Evolutionary conservation across 495 filamentous ascomycete species (phyloP), one percentile per base, ranked within the genome.

Genomic region (Trichoderma orchidacearum): DNA sequence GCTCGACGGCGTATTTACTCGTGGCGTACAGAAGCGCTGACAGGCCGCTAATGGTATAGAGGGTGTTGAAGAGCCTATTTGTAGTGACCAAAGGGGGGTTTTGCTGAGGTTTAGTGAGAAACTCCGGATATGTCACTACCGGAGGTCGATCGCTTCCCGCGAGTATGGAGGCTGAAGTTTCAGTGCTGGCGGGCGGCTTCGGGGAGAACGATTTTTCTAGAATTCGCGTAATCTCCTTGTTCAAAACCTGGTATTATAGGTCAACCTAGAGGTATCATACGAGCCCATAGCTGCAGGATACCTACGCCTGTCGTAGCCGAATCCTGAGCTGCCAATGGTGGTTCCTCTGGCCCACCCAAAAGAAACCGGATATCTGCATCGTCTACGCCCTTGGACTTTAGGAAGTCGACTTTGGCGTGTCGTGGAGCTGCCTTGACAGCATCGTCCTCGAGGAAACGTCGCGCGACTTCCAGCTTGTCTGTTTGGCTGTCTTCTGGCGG

Each of bases 91-190:
- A 73, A 0, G 93, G 90, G 11, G 77, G 71, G 13, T 77, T 72
- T 3, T 68, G 69, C 1, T 67, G 60, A 7, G 89, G 82, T 30
- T 86, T 87, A 21, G 76, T 75, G 61, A 97, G 83, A 71, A 95
- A 96, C 69, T 98, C 93, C 51, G 93, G 93, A 71, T 96, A 97
- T 25, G 93, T 98, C 63, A 97, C 86, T 61, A 98, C 90, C n/a
- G 92, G 94, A 23, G 89, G 80, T 21, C 82, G 72, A 59, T 85
- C 80, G 63, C 67, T 59, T 69, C 61, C 51, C 71, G 61, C 18
- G 62, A 63, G 18, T 59, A 50, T 3, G 58, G 29, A 50, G 60
- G 18, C 15, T 11, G 41, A 13, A 0, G 41, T 9, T 25, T 7
- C 21, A 23, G 41, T 9, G 5, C 8, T 23, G 21, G 41, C 21